phyloP scores from a whole-genome alignment of 495 filamentous ascomycete species.

The Elasticomyces elasticus region DNA sequence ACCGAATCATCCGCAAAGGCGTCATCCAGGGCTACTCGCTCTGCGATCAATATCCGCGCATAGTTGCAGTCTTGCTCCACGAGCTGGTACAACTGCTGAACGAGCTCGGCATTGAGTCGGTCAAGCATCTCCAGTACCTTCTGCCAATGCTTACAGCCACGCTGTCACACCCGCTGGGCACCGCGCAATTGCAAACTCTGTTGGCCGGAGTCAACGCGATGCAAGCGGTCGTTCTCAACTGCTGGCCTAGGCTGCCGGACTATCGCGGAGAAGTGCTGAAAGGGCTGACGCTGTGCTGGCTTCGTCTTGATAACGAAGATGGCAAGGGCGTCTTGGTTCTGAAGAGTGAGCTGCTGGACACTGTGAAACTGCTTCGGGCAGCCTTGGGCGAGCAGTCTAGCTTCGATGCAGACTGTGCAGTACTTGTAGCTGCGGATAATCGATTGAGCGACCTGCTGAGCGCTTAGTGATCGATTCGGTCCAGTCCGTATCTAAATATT shows the following conservation, averaged over 20 bases:
- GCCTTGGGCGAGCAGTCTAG: constrained; percentile 28
- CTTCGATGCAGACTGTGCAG: constrained; percentile 26
- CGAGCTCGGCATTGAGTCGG: constrained; percentile 56
- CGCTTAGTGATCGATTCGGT: constrained; percentile 1
- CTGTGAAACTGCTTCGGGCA: constrained; percentile 33
- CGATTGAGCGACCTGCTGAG: constrained; percentile 35
- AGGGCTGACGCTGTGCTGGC: constrained; percentile 57
- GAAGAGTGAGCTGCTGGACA: constrained; percentile 39
- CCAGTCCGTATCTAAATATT: not conserved
- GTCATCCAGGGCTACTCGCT: constrained; percentile 36
- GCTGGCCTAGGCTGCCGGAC: constrained; percentile 60
- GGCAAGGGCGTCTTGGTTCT: constrained; percentile 28
- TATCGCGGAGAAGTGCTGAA: constrained; percentile 63
- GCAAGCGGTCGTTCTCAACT: constrained; percentile 50
- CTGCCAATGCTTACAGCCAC: constrained; percentile 57
- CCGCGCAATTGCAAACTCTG: constrained; percentile 37
- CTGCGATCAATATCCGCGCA: constrained; percentile 33
- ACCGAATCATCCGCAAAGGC: constrained; percentile 27
- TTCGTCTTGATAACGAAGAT: constrained; percentile 43
- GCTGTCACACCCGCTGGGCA: constrained; percentile 60
- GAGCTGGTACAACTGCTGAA: constrained; percentile 44
- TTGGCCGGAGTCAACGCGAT: constrained; percentile 47
- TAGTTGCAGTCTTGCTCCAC: constrained; percentile 44
- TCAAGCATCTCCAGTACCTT: constrained; percentile 66
- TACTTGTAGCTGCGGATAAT: constrained; percentile 37